Conservation (phyloP, 495 filamentous ascomycete genomes). For the Hypomontagnella monticulosa region DNA sequence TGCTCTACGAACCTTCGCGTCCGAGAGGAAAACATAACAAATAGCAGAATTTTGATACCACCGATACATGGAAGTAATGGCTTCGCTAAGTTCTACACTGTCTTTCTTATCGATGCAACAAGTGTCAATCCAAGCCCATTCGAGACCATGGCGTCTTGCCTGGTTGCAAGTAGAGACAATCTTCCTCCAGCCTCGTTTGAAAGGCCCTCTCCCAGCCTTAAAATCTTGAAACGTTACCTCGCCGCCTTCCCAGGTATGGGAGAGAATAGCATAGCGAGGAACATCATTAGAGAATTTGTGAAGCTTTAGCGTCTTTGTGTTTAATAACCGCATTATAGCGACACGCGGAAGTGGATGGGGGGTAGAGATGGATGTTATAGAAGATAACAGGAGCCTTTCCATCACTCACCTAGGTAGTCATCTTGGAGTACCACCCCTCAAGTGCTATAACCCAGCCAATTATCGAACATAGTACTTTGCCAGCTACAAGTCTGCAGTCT, state of each 20-base stretch:
- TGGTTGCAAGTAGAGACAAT: conserved; percentile 48
- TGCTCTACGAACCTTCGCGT: conserved; percentile 11
- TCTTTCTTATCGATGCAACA: conserved; percentile 59
- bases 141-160: conserved; percentile 34
- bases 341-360: background rate
- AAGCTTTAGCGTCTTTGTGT: conserved; percentile 33
- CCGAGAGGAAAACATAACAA: conserved; percentile 50
- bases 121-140: conserved; percentile 59
- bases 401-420: no score
- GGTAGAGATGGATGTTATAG: background rate
- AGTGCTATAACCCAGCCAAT: no score
- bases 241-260: conserved; percentile 47
- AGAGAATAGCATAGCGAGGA: conserved; percentile 50
- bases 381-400: conserved; percentile 6
- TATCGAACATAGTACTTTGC: no score
- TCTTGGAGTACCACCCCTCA: no score
- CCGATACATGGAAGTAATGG: conserved; percentile 60
- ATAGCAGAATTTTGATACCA: conserved; percentile 49
- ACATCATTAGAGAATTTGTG: conserved; percentile 34
- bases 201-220: conserved; percentile 14
- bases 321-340: conserved; percentile 33
- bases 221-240: conserved; percentile 50
- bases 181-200: conserved; percentile 43
- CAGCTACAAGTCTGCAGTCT: no score
- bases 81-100: conserved; percentile 56